Percentiles rank a stretch among this genome's conserved stretches.
Evolutionary conservation across 805 yeast genomes (phyloP).

Genomic region (Ogataea thermomethanolica): DNA sequence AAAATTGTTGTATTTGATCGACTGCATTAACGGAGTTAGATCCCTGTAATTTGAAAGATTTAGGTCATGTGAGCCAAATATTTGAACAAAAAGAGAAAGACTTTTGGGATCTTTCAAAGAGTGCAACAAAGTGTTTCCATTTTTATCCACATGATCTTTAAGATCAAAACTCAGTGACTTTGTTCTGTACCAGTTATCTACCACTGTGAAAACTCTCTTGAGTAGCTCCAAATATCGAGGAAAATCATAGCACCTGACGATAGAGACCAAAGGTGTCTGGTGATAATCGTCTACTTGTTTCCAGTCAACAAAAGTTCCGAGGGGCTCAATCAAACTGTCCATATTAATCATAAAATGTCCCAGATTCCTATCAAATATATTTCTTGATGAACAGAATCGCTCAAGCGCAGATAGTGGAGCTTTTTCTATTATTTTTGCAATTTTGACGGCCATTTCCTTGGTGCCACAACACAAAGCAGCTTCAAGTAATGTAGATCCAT

Average conservation of each 20-base stretch:
- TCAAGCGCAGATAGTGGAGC: slow-evolving; percentile 43
- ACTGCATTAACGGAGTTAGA: slow-evolving; percentile 68
- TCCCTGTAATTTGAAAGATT: slow-evolving; percentile 58
- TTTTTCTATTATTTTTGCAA: slow-evolving; percentile 43
- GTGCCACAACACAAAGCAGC: slow-evolving; percentile 58
- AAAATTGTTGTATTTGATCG: slow-evolving; percentile 62
- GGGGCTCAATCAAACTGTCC: slow-evolving; percentile 42
- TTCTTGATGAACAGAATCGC: slow-evolving; percentile 48
- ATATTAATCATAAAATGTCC: slow-evolving; percentile 74
- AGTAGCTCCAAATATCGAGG: slow-evolving; percentile 53
- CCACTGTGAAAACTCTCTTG: slow-evolving; percentile 41
- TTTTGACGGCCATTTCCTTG: slow-evolving; percentile 40
- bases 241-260: slow-evolving; percentile 81
- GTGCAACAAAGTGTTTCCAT: slow-evolving; percentile 78
- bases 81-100: slow-evolving; percentile 38
- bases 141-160: slow-evolving; percentile 63
- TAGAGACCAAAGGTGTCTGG: slow-evolving; percentile 74
- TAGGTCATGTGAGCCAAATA: slow-evolving; percentile 42
- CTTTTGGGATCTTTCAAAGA: slow-evolving; percentile 48
- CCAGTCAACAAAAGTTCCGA: slow-evolving; percentile 73
- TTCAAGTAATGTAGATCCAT: slow-evolving; percentile 54
- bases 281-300: slow-evolving; percentile 54
- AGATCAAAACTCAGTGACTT: slow-evolving; percentile 38
- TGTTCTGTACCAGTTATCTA: slow-evolving; percentile 39
- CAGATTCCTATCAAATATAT: slow-evolving; percentile 52